Evolutionary conservation across 78 protist species (phyloP).

Genomic region (Pigoraptor vietnamica): DNA sequence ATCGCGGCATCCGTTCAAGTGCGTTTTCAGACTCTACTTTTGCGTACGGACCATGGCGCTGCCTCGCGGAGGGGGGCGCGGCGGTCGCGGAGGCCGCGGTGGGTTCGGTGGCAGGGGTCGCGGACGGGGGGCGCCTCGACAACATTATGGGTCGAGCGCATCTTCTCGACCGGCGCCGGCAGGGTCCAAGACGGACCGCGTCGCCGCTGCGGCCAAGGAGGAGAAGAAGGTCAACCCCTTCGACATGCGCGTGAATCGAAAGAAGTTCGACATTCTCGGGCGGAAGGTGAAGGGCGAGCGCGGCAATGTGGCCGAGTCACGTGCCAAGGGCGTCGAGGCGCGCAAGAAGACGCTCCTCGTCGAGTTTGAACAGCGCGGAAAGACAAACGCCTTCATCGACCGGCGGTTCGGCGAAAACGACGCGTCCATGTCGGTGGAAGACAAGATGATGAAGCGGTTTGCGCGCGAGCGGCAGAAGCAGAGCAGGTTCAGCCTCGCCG

Average conservation of each 20-base stretch:
- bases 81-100: too few species aligned
- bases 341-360: constrained; percentile 24
- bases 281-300: constrained; percentile 13
- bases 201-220: neutral
- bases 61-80: too few species aligned
- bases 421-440: constrained; percentile 31
- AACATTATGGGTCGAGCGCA: too few species aligned
- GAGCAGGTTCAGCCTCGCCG: neutral
- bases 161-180: neutral
- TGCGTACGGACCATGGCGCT: too few species aligned
- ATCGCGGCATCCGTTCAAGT: too few species aligned
- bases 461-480: constrained; percentile 4
- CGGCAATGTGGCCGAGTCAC: neutral
- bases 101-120: too few species aligned
- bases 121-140: too few species aligned
- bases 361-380: neutral
- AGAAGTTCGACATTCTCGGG: constrained; percentile 12
- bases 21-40: too few species aligned
- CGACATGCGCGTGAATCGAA: constrained; percentile 14
- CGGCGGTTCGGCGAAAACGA: constrained; percentile 36
- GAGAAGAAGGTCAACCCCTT: constrained; percentile 7
- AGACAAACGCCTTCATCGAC: constrained; percentile 21
- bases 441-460: constrained; percentile 35
- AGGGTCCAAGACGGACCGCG: neutral
- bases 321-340: neutral